phyloP scores from a whole-genome alignment of 2,329 filamentous ascomycete species.

The Nannizziopsis barbatae region DNA sequence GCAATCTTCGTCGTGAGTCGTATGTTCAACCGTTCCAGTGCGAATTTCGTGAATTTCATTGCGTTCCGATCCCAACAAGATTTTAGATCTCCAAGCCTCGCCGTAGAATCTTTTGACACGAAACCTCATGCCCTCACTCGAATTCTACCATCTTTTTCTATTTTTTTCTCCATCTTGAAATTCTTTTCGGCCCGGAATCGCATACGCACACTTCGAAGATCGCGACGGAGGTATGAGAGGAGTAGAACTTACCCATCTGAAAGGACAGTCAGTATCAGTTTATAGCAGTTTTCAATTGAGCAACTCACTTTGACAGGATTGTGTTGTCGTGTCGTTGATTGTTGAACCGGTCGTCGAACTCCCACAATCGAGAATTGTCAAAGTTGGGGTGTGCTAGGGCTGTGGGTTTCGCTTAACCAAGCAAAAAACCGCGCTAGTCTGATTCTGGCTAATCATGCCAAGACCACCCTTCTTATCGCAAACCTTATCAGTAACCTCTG shows the following conservation, averaged over 20 bases:
- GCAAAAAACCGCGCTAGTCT: constrained; percentile 23
- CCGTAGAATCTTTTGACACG: too few species aligned
- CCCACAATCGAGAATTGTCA: constrained; percentile 32
- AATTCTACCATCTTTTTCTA: background rate
- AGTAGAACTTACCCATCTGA: constrained; percentile 52
- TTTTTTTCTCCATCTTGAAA: background rate
- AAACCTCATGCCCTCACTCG: too few species aligned
- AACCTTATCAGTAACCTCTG: constrained; percentile 1
- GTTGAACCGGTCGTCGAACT: constrained; percentile 14
- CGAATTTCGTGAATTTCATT: background rate
- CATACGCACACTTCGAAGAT: constrained; percentile 22
- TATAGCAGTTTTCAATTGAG: constrained; percentile 16
- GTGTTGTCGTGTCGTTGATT: constrained; percentile 23
- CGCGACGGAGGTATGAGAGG: constrained; percentile 15
- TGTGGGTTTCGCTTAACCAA: constrained; percentile 37
- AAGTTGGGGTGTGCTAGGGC: constrained; percentile 34
- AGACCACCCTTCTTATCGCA: constrained; percentile 4
- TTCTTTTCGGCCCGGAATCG: constrained; percentile 17
- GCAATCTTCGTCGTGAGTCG: background rate
- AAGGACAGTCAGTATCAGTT: constrained; percentile 20
- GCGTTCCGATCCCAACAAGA: too few species aligned
- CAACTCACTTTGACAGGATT: constrained; percentile 40
- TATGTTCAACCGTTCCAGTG: background rate
- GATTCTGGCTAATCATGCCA: constrained; percentile 1
- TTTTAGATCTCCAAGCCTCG: too few species aligned